These are phyloP conservation scores for Parachaetomium inaequale DNA, from an alignment of 495 filamentous ascomycete species.

Conservation along the genomic window DNA sequence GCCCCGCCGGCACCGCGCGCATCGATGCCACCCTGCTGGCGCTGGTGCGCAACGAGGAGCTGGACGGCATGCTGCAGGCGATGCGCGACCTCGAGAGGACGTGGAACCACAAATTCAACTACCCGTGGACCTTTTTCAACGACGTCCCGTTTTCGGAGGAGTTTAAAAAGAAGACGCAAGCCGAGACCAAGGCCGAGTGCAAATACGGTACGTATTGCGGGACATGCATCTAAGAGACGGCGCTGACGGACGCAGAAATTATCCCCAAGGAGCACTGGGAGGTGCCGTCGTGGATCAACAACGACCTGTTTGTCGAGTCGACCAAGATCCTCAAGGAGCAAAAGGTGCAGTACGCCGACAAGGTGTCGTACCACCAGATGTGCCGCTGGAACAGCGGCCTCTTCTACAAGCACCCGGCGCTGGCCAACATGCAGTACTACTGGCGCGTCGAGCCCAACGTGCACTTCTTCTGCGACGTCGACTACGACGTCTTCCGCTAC, in stretches of 20 bases:
- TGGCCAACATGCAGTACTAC: slow-evolving; percentile 81
- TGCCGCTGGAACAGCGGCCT: slow-evolving; percentile 98
- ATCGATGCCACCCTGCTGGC: slow-evolving; percentile 91
- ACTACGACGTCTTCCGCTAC: slow-evolving; percentile 98
- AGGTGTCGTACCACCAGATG: slow-evolving; percentile 96
- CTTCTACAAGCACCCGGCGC: slow-evolving; percentile 94
- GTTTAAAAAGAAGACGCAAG: slow-evolving; percentile 78
- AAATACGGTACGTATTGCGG: slow-evolving; percentile 63
- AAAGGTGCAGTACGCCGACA: slow-evolving; percentile 81
- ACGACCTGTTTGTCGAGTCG: slow-evolving; percentile 79
- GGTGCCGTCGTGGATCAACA: slow-evolving; percentile 85
- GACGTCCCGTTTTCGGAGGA: slow-evolving; percentile 87
- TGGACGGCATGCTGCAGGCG: slow-evolving; percentile 73
- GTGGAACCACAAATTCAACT: slow-evolving; percentile 99
- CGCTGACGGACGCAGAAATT: slow-evolving; percentile 52
- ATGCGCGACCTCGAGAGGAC: slow-evolving; percentile 91
- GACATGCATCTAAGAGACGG: not conserved
- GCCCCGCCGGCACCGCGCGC: slow-evolving; percentile 68
- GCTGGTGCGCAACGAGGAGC: slow-evolving; percentile 89
- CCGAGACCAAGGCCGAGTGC: slow-evolving; percentile 77
- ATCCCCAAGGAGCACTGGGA: slow-evolving; percentile 96
- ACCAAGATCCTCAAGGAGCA: slow-evolving; percentile 77
- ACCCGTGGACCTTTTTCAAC: slow-evolving; percentile 99
- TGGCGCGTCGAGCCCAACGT: slow-evolving; percentile 99
- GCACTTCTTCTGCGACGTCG: slow-evolving; percentile 97